phyloP scores from a whole-genome alignment of 75 land plant species.

The Picea glauca region DNA sequence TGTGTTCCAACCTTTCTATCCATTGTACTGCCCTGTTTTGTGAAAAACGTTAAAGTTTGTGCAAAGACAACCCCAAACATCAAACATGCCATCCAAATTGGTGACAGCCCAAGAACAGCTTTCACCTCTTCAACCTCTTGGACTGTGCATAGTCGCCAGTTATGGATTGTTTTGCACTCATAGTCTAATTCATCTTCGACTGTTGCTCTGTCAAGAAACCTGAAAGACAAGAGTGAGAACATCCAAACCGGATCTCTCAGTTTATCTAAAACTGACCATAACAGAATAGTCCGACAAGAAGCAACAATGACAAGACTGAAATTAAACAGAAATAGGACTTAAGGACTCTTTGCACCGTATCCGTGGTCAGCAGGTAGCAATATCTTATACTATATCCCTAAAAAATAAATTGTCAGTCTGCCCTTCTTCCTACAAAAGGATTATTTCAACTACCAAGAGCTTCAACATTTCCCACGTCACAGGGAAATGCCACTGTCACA shows the following conservation, averaged over 20 bases:
- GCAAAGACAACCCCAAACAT: constrained; percentile 78
- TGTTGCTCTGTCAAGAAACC: constrained; percentile 43
- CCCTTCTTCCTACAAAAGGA: too few relatives aligned
- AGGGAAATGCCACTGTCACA: too few relatives aligned
- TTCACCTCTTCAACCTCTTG: constrained; percentile 34
- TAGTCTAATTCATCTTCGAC: constrained; percentile 9
- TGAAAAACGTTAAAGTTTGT: constrained; percentile 77
- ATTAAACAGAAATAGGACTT: too few relatives aligned
- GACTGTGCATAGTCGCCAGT: constrained; percentile 18
- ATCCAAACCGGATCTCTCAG: not conserved
- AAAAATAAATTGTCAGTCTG: too few relatives aligned
- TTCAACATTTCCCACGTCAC: constrained; percentile 34
- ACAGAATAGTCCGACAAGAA: too few relatives aligned
- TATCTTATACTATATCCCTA: too few relatives aligned
- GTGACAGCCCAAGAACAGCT: constrained; percentile 49
- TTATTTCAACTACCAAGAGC: constrained; percentile 60
- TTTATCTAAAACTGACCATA: too few relatives aligned
- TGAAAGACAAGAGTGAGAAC: not conserved
- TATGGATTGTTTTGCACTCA: not conserved
- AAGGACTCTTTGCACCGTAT: too few relatives aligned
- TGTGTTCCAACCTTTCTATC: constrained; percentile 37
- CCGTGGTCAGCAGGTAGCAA: too few relatives aligned
- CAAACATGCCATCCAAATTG: constrained; percentile 73
- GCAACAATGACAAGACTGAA: too few relatives aligned
- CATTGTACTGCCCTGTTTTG: constrained; percentile 79